These are phyloP conservation scores for Coniochaeta sp. DNA, from an alignment of 2,329 filamentous ascomycete genomes.

Conservation along the genomic window DNA sequence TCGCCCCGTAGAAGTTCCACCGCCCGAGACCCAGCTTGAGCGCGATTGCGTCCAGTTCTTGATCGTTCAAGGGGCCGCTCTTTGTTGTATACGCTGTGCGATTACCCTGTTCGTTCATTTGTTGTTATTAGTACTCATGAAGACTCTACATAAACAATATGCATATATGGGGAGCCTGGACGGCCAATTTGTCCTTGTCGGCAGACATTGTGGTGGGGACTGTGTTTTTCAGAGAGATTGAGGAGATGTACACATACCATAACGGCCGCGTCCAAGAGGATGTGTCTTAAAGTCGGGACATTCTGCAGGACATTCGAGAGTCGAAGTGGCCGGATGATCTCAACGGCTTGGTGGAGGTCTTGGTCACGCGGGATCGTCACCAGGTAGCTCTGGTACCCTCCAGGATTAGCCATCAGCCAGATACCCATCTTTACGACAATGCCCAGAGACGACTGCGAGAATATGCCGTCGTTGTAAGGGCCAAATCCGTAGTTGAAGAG, in stretches of 20 bases:
- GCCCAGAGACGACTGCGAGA: conserved; percentile 43
- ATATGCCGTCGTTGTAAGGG: conserved; percentile 34
- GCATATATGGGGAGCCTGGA: too few relatives aligned
- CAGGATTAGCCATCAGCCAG: conserved; percentile 21
- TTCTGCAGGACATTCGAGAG: conserved; percentile 29
- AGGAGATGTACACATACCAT: not conserved
- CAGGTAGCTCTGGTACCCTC: conserved; percentile 26
- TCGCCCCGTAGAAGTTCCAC: conserved; percentile 39
- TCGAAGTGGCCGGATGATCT: conserved; percentile 21
- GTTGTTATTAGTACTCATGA: not conserved
- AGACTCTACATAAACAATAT: too few relatives aligned
- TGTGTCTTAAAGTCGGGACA: conserved; percentile 32
- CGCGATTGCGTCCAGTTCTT: conserved; percentile 29
- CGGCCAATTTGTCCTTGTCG: too few relatives aligned
- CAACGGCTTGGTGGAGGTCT: conserved; percentile 22
- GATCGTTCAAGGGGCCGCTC: conserved; percentile 25
- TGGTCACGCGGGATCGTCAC: conserved; percentile 27
- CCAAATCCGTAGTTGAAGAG: conserved; percentile 31
- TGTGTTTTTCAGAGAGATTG: not conserved
- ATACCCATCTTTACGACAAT: conserved; percentile 49
- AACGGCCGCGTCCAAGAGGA: conserved; percentile 19
- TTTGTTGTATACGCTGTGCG: conserved; percentile 6
- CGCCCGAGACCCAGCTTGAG: conserved; percentile 29
- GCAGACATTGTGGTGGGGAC: too few relatives aligned
- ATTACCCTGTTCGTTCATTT: not conserved